Base-by-base conservation (phyloP, 176 grass and related monocot genomes). In the Oryza coarctata region DNA sequence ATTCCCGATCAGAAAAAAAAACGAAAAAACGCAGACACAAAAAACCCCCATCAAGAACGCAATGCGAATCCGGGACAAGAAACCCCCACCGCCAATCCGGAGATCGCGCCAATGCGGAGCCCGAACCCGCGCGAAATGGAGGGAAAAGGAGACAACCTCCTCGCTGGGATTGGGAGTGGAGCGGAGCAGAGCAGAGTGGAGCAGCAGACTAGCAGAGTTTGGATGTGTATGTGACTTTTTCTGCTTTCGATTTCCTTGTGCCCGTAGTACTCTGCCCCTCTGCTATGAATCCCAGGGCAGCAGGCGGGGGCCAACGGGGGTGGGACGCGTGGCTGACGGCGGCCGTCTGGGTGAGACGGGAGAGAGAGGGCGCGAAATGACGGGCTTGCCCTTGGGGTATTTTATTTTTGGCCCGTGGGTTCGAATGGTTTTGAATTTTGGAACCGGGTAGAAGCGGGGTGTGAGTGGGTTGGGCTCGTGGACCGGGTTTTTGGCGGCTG, bases 391-490 rank as follows among this genome's bases (percentile, higher is more conserved):
- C 73, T 65, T n/a, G 32, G 1, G 12, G 12, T 63, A 7, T 14
- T 82, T 82, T 22, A 7, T 70, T 82, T 71, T 71, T 1, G 14
- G 1, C 2, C 6, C 20, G 12, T 26, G 22, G 29, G 29, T 63
- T 82, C 15, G 39, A 77, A 55, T 62, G 49, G 65, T 77, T 87
- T 81, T 87, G 77, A 81, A 87, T 82, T 87, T 76, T 14, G 71
- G 20, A 68, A 1, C 49, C 47, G 71, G 34, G 47, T 1, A 74
- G 7, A 2, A 2, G 38, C 1, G 38, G 38, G 38, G 38, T 39
- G n/a, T 4, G 2, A 6, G 13, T 38, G 9, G 7, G n/a, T 0
- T 10, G 13, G 43, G 3, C 22, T 36, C 3, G 3, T 70, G 32
- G 44, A 75, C 47, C 18, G 2, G 7, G 29, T 22, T 20, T 20